Percentiles rank a stretch among this genome's conserved stretches.
phyloP scores from a whole-genome alignment of 352 stramenopile genomes.

The Pythium folliculosum region DNA sequence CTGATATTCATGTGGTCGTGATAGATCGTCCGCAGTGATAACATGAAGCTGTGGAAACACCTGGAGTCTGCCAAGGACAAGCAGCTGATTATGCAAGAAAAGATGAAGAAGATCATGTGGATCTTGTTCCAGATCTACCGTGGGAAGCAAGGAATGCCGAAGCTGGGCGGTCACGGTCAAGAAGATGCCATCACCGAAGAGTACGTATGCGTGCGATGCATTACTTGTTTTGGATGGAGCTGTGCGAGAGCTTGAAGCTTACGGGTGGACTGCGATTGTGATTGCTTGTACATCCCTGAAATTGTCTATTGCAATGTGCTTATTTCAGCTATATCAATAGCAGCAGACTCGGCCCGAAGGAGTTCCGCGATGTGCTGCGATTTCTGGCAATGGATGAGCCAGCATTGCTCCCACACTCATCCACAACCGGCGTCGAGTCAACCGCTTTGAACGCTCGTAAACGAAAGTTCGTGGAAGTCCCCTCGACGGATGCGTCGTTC shows the following conservation, averaged over 20 bases:
- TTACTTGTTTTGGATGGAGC: constrained; percentile 20
- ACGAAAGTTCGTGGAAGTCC: constrained; percentile 84
- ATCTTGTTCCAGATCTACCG: constrained; percentile 90
- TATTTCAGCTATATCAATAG: constrained; percentile 78
- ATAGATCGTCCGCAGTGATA: constrained; percentile 86
- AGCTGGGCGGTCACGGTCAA: constrained; percentile 61
- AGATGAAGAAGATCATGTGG: constrained; percentile 93
- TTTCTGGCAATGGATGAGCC: constrained; percentile 88
- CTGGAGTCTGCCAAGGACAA: constrained; percentile 85
- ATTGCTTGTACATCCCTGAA: constrained; percentile 20
- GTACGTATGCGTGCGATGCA: constrained; percentile 61
- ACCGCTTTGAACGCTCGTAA: constrained; percentile 52
- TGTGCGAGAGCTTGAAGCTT: constrained; percentile 28
- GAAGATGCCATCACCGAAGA: constrained; percentile 74
- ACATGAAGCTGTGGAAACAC: constrained; percentile 89
- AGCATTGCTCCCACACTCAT: constrained; percentile 59
- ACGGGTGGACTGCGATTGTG: constrained; percentile 27
- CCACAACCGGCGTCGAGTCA: constrained; percentile 38
- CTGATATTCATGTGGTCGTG: not conserved
- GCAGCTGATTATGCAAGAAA: constrained; percentile 89
- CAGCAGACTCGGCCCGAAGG: constrained; percentile 80
- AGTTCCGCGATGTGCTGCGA: constrained; percentile 82
- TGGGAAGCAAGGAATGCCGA: constrained; percentile 78
- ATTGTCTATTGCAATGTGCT: constrained; percentile 27
- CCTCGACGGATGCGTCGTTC: constrained; percentile 23